Conservation (phyloP, 2,329 filamentous ascomycete genomes). For the Xylariaceae sp. region DNA sequence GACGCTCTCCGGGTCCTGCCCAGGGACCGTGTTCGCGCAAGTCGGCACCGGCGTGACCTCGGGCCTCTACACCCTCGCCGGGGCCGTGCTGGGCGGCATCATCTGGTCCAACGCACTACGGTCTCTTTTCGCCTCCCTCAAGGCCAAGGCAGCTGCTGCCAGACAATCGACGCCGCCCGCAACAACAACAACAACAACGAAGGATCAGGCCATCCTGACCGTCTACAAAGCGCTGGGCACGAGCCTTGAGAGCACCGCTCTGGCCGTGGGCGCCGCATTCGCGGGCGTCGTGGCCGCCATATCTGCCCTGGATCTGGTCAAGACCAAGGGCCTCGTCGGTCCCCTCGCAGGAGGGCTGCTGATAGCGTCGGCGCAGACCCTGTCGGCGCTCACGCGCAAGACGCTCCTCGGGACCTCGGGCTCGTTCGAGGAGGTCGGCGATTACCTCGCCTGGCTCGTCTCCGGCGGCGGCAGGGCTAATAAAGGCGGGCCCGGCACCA, state of each 20-base stretch:
- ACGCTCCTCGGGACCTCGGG: constrained; percentile 56
- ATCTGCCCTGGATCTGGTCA: constrained; percentile 27
- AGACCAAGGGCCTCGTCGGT: constrained; percentile 32
- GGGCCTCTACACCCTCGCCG: constrained; percentile 47
- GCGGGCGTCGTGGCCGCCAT: constrained; percentile 36
- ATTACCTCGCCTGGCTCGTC: constrained; percentile 39
- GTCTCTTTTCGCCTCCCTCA: constrained; percentile 25
- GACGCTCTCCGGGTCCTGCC: constrained; percentile 59
- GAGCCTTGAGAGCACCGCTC: constrained; percentile 32
- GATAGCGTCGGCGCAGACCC: constrained; percentile 53
- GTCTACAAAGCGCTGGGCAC: constrained; percentile 38
- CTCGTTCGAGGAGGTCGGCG: constrained; percentile 56
- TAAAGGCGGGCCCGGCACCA: too few relatives aligned
- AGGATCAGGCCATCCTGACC: constrained; percentile 28
- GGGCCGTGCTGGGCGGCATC: constrained; percentile 51
- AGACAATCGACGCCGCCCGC: too few relatives aligned
- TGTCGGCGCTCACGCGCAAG: constrained; percentile 48
- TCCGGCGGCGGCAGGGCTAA: constrained; percentile 25
- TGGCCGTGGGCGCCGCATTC: constrained; percentile 40
- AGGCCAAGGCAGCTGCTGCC: constrained; percentile 19
- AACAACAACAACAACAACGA: too few relatives aligned
- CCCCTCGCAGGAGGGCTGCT: constrained; percentile 52
- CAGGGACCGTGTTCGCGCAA: constrained; percentile 60
- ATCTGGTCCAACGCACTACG: constrained; percentile 43
- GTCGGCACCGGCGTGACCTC: constrained; percentile 47